These are phyloP conservation scores for Leishmania mexicana DNA, from an alignment of 208 protist genomes.

Conservation along the genomic window DNA sequence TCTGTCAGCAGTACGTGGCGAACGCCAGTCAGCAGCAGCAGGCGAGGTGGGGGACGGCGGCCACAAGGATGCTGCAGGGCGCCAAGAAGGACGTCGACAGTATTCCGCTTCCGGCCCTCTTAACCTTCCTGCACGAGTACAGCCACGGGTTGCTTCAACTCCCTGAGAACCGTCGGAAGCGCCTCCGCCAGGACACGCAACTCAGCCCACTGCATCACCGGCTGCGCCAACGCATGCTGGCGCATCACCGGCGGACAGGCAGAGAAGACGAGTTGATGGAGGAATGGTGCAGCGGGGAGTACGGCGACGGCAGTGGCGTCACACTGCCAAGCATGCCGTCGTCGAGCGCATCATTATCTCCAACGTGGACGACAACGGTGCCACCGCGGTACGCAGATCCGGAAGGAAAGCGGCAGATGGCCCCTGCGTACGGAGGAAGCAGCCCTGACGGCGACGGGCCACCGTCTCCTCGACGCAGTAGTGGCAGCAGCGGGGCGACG, in stretches of 20 bases:
- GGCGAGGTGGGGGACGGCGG: neutral
- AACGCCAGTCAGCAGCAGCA: slow-evolving; percentile 14
- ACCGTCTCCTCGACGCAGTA: neutral
- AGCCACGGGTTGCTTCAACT: slow-evolving; percentile 74
- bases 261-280: slow-evolving; percentile 53
- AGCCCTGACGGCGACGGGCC: slow-evolving; percentile 1
- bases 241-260: slow-evolving; percentile 37
- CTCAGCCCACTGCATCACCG: slow-evolving; percentile 39
- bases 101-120: slow-evolving; percentile 52
- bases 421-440: neutral
- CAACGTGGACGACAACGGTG: slow-evolving; percentile 1
- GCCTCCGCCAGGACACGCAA: slow-evolving; percentile 33
- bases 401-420: neutral
- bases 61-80: neutral
- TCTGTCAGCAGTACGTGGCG: slow-evolving; percentile 59
- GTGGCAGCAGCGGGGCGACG: slow-evolving; percentile 5
- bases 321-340: neutral
- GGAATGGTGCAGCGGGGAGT: slow-evolving; percentile 16
- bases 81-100: slow-evolving; percentile 17
- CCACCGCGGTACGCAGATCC: neutral
- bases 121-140: slow-evolving; percentile 79
- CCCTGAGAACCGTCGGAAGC: slow-evolving; percentile 64
- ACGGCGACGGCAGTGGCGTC: neutral
- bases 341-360: neutral
- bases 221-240: slow-evolving; percentile 68